Base-by-base conservation (phyloP, 257 asterid species). In the Plantago elongata region DNA sequence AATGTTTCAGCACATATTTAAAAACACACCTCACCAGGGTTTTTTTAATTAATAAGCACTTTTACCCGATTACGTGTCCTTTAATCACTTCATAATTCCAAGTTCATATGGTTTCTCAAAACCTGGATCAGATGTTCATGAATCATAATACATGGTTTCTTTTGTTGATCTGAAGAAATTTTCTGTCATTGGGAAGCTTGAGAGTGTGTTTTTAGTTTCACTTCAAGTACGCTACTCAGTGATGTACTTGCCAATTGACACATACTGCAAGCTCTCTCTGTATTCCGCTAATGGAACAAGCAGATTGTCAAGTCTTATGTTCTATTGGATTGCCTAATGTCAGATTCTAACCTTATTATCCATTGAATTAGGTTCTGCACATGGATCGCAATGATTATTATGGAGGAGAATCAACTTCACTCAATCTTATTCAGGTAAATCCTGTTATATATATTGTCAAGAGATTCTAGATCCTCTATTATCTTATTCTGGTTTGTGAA, bases 311-410 rank as follows among this genome's bases (percentile, higher is more conserved):
- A 34, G 40, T 34, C 40, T 4, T 34, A 34, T 34, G 40, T 34
- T 4, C 40, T 6, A 34, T 34, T 34, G 5, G 40, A 34, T 34
- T 7, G 4, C 40, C 4, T 34, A 11, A 44, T 67, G 37, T 66
- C 57, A 17, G 78, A 59, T 38, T 2, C 27, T 62, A 51, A 58
- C 42, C 13, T 47, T 13, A 13, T 45, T 22, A 40, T 44, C 52
- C 56, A 54, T 64, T 64, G 57, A 51, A 67, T 61, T 63, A 83
- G 89, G 89, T 83, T 57, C 77, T 83, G 47, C 89, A 83, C 47
- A 80, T 83, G 89, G 86, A 80, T 63, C 77, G 84, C 63, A 83
- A 83, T 69, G 89, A 83, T 69, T 83, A 83, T 65, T 83, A 83
- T 54, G 89, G 89, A 61, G 89, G 89, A 62, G 89, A 83, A 60